Conservation (phyloP, 2,329 filamentous ascomycete genomes). For the Ceratocystis variospora region DNA sequence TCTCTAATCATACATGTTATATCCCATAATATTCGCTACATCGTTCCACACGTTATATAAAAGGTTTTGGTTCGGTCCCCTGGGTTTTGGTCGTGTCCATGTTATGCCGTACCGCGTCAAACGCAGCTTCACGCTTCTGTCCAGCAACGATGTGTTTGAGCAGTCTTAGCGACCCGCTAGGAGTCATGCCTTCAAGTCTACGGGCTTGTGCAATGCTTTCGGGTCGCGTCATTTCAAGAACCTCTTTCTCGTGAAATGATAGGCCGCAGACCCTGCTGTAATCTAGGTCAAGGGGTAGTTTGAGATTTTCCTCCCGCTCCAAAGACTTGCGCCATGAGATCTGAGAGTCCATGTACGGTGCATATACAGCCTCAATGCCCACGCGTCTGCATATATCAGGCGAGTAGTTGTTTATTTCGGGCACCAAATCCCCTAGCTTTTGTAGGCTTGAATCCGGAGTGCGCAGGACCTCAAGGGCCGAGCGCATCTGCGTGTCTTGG, state of each 20-base stretch:
- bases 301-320: constrained; percentile 60
- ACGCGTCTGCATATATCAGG: constrained; percentile 53
- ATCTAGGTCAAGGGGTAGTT: constrained; percentile 59
- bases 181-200: constrained; percentile 66
- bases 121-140: constrained; percentile 15
- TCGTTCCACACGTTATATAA: not conserved
- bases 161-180: constrained; percentile 45
- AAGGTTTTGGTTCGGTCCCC: not conserved
- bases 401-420: constrained; percentile 40
- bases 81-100: not conserved
- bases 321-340: constrained; percentile 51
- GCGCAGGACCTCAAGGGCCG: constrained; percentile 67
- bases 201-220: constrained; percentile 82
- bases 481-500: constrained; percentile 51
- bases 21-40: not conserved
- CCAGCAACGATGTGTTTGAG: constrained; percentile 41
- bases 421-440: constrained; percentile 44
- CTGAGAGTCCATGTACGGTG: constrained; percentile 70
- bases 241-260: constrained; percentile 62
- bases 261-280: constrained; percentile 62
- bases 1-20: not conserved
- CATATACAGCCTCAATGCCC: constrained; percentile 70
- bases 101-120: constrained; percentile 14
- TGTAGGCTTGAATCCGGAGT: constrained; percentile 46
- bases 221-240: constrained; percentile 56